phyloP scores from a whole-genome alignment of 2,329 filamentous ascomycete species.

The Fusarium torulosum region DNA sequence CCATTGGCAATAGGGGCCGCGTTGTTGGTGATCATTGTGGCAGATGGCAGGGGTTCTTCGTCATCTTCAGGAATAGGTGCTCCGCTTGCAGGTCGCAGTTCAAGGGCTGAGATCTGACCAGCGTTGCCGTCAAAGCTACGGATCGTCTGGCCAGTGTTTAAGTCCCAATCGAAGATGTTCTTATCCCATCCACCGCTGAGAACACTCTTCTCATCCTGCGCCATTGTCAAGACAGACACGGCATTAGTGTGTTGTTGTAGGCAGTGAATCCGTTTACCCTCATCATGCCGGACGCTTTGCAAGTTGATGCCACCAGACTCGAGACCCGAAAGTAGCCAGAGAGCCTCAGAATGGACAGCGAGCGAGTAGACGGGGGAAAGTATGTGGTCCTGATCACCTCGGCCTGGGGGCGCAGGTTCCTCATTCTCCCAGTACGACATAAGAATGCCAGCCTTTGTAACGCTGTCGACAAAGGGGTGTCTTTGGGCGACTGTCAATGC shows the following conservation, averaged over 20 bases:
- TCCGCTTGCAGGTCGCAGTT: slow-evolving; percentile 82
- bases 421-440: slow-evolving; percentile 99
- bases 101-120: slow-evolving; percentile 88
- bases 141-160: slow-evolving; percentile 84
- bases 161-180: slow-evolving; percentile 91
- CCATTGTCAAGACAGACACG: slow-evolving; percentile 86
- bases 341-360: slow-evolving; percentile 86
- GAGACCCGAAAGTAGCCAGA: slow-evolving; percentile 92
- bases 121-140: slow-evolving; percentile 82
- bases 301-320: slow-evolving; percentile 94
- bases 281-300: slow-evolving; percentile 92
- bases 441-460: slow-evolving; percentile 92
- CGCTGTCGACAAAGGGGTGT: slow-evolving; percentile 97
- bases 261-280: slow-evolving; percentile 88
- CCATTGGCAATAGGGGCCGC: slow-evolving; percentile 69
- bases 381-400: slow-evolving; percentile 68
- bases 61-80: slow-evolving; percentile 81
- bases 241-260: slow-evolving; percentile 89
- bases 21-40: slow-evolving; percentile 84
- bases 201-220: slow-evolving; percentile 86
- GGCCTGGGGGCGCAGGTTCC: slow-evolving; percentile 68
- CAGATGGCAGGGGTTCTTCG: slow-evolving; percentile 68
- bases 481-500: slow-evolving; percentile 94
- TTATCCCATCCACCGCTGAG: slow-evolving; percentile 98
- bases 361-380: slow-evolving; percentile 95